Percentiles rank a stretch among this genome's conserved stretches.
Conservation (phyloP, 257 asterid genomes). For the Solanum appendiculatum region DNA sequence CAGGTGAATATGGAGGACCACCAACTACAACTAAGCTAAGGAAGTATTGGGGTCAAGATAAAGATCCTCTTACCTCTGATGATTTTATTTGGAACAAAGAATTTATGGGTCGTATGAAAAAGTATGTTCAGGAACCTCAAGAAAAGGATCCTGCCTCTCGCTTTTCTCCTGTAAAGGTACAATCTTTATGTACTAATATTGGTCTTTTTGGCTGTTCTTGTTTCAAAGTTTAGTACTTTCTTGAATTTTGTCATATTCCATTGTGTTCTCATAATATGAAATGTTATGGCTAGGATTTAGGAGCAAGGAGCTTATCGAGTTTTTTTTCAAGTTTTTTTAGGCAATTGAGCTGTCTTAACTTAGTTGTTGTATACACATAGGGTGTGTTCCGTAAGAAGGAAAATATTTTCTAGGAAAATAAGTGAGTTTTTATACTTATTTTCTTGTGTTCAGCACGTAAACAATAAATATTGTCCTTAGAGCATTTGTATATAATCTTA, state of each 20-base stretch:
- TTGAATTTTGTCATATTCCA: neutral
- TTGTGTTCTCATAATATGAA: neutral
- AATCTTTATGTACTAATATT: neutral
- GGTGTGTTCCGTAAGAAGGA: neutral
- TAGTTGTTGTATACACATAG: neutral
- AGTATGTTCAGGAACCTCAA: conserved; percentile 43
- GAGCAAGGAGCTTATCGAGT: neutral
- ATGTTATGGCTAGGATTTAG: neutral
- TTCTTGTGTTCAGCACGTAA: neutral
- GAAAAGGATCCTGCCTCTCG: conserved; percentile 2
- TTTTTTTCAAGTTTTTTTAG: neutral
- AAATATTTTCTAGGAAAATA: neutral
- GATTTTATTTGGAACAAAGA: conserved; percentile 89
- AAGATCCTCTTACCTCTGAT: conserved; percentile 76
- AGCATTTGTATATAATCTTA: neutral
- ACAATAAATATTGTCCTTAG: neutral
- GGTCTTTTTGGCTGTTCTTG: neutral
- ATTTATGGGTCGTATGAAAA: conserved; percentile 80
- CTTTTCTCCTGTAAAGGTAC: conserved; percentile 35
- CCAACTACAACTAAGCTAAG: conserved; percentile 82
- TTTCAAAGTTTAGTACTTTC: neutral
- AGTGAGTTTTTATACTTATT: neutral
- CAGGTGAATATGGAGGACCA: conserved; percentile 95
- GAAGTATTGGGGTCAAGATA: conserved; percentile 81
- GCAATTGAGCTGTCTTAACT: neutral